Evolutionary conservation across 257 asterid species (phyloP).

Genomic region (Leptodermis oblonga): DNA sequence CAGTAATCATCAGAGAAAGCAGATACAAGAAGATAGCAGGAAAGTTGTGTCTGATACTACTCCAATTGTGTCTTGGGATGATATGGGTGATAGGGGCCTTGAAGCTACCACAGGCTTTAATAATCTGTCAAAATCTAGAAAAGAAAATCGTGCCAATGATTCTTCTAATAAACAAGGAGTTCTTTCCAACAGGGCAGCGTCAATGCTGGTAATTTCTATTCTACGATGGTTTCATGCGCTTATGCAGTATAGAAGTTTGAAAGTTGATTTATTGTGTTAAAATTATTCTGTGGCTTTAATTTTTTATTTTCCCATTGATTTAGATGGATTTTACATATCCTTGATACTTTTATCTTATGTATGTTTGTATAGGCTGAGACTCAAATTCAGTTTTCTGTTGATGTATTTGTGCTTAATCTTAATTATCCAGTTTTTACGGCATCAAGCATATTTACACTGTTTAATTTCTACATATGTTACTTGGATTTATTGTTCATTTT

Average conservation of each 20-base stretch:
- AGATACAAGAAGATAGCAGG: slow-evolving; percentile 36
- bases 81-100: slow-evolving; percentile 32
- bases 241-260: background rate
- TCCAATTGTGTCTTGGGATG: slow-evolving; percentile 38
- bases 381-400: background rate
- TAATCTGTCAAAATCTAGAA: slow-evolving; percentile 30
- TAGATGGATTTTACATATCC: background rate
- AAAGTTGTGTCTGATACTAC: slow-evolving; percentile 34
- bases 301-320: background rate
- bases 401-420: background rate
- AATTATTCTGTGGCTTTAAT: background rate
- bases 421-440: too few species aligned
- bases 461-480: background rate
- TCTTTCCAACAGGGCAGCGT: slow-evolving; percentile 83
- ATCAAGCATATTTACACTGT: background rate
- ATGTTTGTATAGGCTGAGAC: background rate
- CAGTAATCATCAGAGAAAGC: slow-evolving; percentile 27
- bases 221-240: background rate
- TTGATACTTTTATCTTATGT: background rate
- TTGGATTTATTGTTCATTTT: background rate
- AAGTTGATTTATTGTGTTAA: background rate
- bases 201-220: slow-evolving; percentile 73
- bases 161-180: slow-evolving; percentile 75
- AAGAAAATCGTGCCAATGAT: slow-evolving; percentile 31
- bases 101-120: slow-evolving; percentile 26